Conservation (phyloP, 345 rosid species). For the Zanthoxylum bungeanum region DNA sequence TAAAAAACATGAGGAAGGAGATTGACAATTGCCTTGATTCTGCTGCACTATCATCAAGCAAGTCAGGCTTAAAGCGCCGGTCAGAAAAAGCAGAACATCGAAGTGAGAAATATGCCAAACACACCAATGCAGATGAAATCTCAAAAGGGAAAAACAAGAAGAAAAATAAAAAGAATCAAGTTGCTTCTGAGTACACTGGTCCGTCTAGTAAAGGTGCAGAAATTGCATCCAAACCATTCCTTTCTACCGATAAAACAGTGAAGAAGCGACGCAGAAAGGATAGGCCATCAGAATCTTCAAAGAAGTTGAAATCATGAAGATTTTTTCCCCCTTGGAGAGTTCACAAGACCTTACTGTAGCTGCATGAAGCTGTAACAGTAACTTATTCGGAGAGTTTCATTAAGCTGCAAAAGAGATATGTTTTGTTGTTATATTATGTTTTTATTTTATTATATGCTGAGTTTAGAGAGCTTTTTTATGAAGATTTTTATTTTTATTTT, state of each 20-base stretch:
- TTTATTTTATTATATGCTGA: neutral
- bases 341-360: conserved; percentile 6
- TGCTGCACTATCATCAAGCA: conserved; percentile 4
- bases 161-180: conserved; percentile 22
- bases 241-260: conserved; percentile 35
- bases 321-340: neutral
- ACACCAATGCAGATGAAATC: conserved; percentile 24
- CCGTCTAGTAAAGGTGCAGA: conserved; percentile 28
- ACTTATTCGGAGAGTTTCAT: conserved; percentile 1
- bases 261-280: conserved; percentile 41
- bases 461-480: neutral
- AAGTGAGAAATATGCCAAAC: conserved; percentile 21
- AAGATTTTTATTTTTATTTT: no score
- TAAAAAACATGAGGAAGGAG: conserved; percentile 55
- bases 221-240: conserved; percentile 37
- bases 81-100: conserved; percentile 15
- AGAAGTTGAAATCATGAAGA: conserved; percentile 33
- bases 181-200: conserved; percentile 16
- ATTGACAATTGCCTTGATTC: conserved; percentile 39
- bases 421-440: neutral
- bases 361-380: neutral
- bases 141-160: conserved; percentile 17
- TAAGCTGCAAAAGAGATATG: neutral
- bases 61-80: conserved; percentile 28
- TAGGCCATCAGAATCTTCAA: conserved; percentile 21